phyloP scores from a whole-genome alignment of 495 filamentous ascomycete genomes.

The Acidomyces sp. region DNA sequence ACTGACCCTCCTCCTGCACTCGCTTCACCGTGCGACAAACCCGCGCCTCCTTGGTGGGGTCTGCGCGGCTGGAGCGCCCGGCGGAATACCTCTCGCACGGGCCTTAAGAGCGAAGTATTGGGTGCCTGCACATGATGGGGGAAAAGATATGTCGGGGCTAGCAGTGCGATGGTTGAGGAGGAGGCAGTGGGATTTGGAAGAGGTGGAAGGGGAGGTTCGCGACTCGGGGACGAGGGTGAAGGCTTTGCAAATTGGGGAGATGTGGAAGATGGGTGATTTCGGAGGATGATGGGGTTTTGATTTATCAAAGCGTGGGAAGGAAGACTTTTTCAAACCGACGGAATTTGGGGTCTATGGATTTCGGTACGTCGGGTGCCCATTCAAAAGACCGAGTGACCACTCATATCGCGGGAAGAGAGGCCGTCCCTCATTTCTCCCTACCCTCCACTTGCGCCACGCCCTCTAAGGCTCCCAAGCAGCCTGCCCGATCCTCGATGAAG shows the following conservation, averaged over 20 bases:
- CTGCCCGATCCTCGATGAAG: neutral
- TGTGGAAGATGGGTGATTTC: conserved; percentile 10
- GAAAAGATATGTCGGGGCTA: conserved; percentile 44
- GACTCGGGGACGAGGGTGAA: conserved; percentile 11
- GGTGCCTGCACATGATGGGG: conserved; percentile 55
- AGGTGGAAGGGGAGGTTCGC: conserved; percentile 31
- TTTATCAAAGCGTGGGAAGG: neutral
- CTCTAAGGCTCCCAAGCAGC: neutral
- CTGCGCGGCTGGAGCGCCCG: conserved; percentile 42
- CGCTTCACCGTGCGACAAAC: conserved; percentile 45
- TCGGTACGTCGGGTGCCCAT: too few relatives aligned
- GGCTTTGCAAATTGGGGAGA: conserved; percentile 7
- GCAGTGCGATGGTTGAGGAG: conserved; percentile 37
- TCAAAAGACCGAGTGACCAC: too few relatives aligned
- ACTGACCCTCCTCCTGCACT: conserved; percentile 49
- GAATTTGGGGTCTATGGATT: too few relatives aligned
- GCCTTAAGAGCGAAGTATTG: conserved; percentile 42
- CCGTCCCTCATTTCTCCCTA: too few relatives aligned
- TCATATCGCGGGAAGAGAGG: too few relatives aligned
- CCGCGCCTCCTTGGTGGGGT: conserved; percentile 56
- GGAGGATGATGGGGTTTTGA: conserved; percentile 6
- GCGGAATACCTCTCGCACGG: conserved; percentile 44
- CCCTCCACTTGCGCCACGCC: neutral
- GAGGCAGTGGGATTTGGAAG: conserved; percentile 32
- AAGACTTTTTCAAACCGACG: too few relatives aligned